Conservation (phyloP, 129 eudicot genomes). For the Ambrosia artemisiifolia region DNA sequence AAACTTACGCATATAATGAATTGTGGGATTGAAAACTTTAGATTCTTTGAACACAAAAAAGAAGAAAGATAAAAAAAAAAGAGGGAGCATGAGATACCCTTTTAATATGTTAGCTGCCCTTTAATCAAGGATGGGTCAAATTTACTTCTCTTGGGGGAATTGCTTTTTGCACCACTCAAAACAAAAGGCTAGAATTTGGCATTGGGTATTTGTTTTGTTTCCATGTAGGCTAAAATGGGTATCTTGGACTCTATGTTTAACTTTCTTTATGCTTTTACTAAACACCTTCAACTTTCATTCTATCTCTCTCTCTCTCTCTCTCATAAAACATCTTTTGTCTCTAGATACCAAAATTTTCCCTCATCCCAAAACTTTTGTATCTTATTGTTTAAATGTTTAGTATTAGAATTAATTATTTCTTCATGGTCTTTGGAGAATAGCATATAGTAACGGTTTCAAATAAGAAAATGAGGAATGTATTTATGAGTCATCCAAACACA, state of each 20-base stretch:
- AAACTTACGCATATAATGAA: not conserved
- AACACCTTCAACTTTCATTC: too few species aligned
- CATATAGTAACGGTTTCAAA: not conserved
- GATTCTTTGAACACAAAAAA: slow-evolving; percentile 17
- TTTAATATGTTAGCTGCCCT: slow-evolving; percentile 29
- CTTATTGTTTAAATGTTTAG: too few species aligned
- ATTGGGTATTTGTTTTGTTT: slow-evolving; percentile 18
- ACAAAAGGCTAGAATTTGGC: slow-evolving; percentile 25
- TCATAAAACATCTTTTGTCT: too few species aligned
- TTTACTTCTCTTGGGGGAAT: slow-evolving; percentile 19
- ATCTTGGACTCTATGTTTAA: slow-evolving; percentile 15
- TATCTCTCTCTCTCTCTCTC: too few species aligned
- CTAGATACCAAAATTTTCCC: too few species aligned
- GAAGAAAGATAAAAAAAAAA: slow-evolving; percentile 1
- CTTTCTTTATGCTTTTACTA: not conserved
- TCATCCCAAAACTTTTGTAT: not conserved
- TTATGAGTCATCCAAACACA: not conserved
- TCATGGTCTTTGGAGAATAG: not conserved
- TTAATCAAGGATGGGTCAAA: slow-evolving; percentile 24
- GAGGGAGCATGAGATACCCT: slow-evolving; percentile 36
- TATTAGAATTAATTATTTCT: not conserved
- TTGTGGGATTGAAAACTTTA: slow-evolving; percentile 4
- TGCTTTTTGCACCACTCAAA: slow-evolving; percentile 31
- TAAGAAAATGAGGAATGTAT: slow-evolving; percentile 8
- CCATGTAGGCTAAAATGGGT: slow-evolving; percentile 7